phyloP scores from a whole-genome alignment of 140 eudicot genomes.

The Flaveria floridana region DNA sequence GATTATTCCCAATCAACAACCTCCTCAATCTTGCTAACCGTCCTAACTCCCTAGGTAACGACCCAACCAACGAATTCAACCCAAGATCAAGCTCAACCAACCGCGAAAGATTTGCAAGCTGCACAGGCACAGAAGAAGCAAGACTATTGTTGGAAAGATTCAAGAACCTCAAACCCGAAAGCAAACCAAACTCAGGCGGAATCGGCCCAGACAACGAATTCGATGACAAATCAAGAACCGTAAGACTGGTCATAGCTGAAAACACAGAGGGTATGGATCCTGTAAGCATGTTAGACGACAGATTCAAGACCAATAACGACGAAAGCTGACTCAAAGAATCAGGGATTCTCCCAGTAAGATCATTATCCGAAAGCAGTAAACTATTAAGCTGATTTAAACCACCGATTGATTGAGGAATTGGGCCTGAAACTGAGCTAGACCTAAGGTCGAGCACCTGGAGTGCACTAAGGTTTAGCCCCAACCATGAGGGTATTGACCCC shows the following conservation, averaged over 20 bases:
- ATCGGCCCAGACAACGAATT: conserved; percentile 60
- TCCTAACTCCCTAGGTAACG: background rate
- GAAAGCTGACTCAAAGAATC: conserved; percentile 40
- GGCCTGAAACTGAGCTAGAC: conserved; percentile 54
- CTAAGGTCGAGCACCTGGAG: conserved; percentile 65
- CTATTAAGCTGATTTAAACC: conserved; percentile 31
- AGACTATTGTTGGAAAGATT: conserved; percentile 53
- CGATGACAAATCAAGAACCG: conserved; percentile 46
- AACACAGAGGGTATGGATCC: conserved; percentile 50
- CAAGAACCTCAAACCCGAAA: conserved; percentile 37
- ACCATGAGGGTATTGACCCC: conserved; percentile 62
- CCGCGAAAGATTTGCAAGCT: conserved; percentile 46
- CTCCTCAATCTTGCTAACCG: background rate
- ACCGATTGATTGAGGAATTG: conserved; percentile 58
- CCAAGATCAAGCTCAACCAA: conserved; percentile 59
- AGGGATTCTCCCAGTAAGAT: conserved; percentile 52
- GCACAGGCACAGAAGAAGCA: conserved; percentile 44
- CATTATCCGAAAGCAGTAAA: conserved; percentile 44
- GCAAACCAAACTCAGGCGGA: conserved; percentile 41
- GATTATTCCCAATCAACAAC: conserved; percentile 7
- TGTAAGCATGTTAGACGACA: conserved; percentile 48
- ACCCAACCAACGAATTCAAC: background rate
- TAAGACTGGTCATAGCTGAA: conserved; percentile 41
- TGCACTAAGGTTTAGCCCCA: conserved; percentile 42
- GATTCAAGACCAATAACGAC: conserved; percentile 41